Evolutionary conservation across 805 yeast species (phyloP), one percentile per base, ranked within the genome.

Genomic region (Hermanozyma aechmeae): DNA sequence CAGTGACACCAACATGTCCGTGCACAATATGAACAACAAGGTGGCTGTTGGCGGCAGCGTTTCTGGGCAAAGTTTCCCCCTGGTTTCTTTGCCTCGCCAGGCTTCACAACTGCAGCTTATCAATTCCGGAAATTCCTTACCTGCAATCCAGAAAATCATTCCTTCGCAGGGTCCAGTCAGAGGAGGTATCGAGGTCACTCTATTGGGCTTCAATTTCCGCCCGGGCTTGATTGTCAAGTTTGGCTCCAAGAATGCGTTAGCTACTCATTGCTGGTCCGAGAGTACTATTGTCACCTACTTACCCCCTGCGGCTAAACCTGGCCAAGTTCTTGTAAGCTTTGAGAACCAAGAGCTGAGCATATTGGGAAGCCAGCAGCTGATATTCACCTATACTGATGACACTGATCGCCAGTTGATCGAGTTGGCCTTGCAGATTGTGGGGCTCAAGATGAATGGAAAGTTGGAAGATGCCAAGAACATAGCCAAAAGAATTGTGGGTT

Each of bases 191-290:
- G 99, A 92, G 52, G 83, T 92, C 6, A 92, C 98, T 0, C 59
- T 92, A 28, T 61, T 92, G 25, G 98, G 98, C 3, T 69, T 77
- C 27, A 82, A 85, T 34, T 92, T 92, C 65, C 75, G 78, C 30
- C 81, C 80, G 12, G 95, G 94, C 0, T 60, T 89, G 33, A 62
- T 65, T 15, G 95, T 89, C 11, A 79, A 79, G 54, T 92, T 92
- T 57, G 98, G 98, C 19, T 75, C 79, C 9, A 76, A 76, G 48
- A 61, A 68, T 34, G 85, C 92, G 0, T 54, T 82, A 18, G 80
- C 92, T 3, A 85, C 96, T 0, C 95, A 86, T 47, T 87, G 95
- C 55, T 92, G 98, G 98, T 83, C 93, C 26, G 92, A 82, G 23
- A 71, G 92, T 2, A 92, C 98, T 0, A 81, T 92, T 30, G 95